Conservation (phyloP, 306 rosid species). For the Quercus mongolica region DNA sequence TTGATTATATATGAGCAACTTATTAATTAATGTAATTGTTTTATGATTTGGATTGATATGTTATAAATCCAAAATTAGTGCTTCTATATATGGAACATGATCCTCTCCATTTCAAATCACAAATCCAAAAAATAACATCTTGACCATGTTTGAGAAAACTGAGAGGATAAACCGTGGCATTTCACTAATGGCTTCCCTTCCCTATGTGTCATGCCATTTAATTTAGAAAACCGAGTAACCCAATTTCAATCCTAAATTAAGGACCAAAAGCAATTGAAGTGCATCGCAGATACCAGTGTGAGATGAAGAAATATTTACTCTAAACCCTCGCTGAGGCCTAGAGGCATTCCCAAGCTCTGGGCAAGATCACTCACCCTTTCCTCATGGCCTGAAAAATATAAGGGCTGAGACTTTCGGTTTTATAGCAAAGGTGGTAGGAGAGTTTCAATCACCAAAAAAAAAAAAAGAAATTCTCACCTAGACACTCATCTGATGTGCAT, state of each 20-base stretch:
- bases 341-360: slow-evolving; percentile 51
- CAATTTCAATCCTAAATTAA: too few relatives aligned
- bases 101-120: too few relatives aligned
- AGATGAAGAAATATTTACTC: slow-evolving; percentile 31
- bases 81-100: too few relatives aligned
- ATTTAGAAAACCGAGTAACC: too few relatives aligned
- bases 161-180: too few relatives aligned
- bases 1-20: not conserved
- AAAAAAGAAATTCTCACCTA: slow-evolving; percentile 34
- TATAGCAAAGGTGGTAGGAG: slow-evolving; percentile 1
- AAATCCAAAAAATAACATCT: too few relatives aligned
- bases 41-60: not conserved
- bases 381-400: slow-evolving; percentile 45
- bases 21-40: not conserved
- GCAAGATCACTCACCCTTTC: slow-evolving; percentile 54
- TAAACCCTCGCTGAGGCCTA: slow-evolving; percentile 33
- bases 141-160: too few relatives aligned
- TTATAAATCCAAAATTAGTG: too few relatives aligned
- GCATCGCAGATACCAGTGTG: slow-evolving; percentile 13
- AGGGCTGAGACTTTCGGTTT: slow-evolving; percentile 13
- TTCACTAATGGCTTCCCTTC: too few relatives aligned
- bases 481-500: slow-evolving; percentile 83
- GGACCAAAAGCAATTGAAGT: slow-evolving; percentile 15
- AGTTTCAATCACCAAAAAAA: not conserved
- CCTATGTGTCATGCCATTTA: too few relatives aligned